Evolutionary conservation across 140 eudicot species (phyloP).

Genomic region (Flaveria floridana): DNA sequence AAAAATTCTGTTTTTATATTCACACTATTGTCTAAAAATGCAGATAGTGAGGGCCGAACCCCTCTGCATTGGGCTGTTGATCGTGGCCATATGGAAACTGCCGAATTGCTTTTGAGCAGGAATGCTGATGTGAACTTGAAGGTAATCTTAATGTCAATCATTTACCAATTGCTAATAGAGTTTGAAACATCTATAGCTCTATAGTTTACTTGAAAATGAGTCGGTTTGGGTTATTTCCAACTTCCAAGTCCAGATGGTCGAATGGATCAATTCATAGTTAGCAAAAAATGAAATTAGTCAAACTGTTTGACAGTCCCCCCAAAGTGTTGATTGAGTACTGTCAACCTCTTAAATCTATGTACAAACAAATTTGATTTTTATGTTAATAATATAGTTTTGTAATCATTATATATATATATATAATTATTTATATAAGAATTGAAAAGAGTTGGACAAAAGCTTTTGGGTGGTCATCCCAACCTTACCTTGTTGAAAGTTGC

Average conservation of each 20-base stretch:
- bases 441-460: background rate
- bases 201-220: background rate
- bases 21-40: conserved; percentile 19
- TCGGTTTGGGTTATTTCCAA: background rate
- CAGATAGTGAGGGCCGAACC: conserved; percentile 95
- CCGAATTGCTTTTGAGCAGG: conserved; percentile 59
- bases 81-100: conserved; percentile 71
- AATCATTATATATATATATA: background rate
- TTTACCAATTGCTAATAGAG: background rate
- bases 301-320: background rate
- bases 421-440: background rate
- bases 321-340: background rate
- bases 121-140: conserved; percentile 76
- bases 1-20: background rate
- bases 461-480: background rate
- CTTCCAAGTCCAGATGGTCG: background rate
- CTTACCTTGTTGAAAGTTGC: background rate
- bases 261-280: background rate
- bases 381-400: background rate
- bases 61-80: conserved; percentile 99
- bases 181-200: background rate
- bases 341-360: background rate
- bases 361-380: background rate
- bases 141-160: conserved; percentile 40
- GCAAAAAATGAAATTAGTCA: background rate